These are phyloP conservation scores for Pythium rishiriense DNA, from an alignment of 352 stramenopile genomes.

Conservation along the genomic window DNA sequence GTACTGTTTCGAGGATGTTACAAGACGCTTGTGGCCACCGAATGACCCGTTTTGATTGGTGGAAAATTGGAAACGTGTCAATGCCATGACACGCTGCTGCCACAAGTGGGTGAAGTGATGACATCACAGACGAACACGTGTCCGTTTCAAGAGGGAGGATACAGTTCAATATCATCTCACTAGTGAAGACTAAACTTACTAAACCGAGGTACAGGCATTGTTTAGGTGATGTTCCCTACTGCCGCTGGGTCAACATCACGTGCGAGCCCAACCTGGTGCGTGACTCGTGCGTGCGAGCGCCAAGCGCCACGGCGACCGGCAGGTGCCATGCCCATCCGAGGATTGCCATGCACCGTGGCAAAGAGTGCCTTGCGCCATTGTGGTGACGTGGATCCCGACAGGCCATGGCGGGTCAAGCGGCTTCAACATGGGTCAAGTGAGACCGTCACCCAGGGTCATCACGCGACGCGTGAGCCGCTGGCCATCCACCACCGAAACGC, in stretches of 20 bases:
- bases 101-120: background rate
- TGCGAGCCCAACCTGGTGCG: slow-evolving; percentile 5
- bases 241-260: background rate
- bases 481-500: too few relatives aligned
- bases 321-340: too few relatives aligned
- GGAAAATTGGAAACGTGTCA: background rate
- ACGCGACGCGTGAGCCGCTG: too few relatives aligned
- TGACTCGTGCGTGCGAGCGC: background rate
- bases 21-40: slow-evolving; percentile 4
- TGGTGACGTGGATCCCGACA: too few relatives aligned
- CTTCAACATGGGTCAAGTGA: too few relatives aligned
- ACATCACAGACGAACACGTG: slow-evolving; percentile 11
- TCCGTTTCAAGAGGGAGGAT: background rate
- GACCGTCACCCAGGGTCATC: too few relatives aligned
- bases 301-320: too few relatives aligned
- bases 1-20: background rate
- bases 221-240: background rate
- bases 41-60: slow-evolving; percentile 1
- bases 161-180: background rate
- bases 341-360: too few relatives aligned
- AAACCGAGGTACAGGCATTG: background rate
- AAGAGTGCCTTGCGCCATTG: too few relatives aligned
- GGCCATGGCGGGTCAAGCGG: too few relatives aligned
- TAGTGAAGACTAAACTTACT: background rate
- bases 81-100: background rate